Base-by-base conservation (phyloP, 2,329 filamentous ascomycete species). In the Botryosphaeria dothidea region DNA sequence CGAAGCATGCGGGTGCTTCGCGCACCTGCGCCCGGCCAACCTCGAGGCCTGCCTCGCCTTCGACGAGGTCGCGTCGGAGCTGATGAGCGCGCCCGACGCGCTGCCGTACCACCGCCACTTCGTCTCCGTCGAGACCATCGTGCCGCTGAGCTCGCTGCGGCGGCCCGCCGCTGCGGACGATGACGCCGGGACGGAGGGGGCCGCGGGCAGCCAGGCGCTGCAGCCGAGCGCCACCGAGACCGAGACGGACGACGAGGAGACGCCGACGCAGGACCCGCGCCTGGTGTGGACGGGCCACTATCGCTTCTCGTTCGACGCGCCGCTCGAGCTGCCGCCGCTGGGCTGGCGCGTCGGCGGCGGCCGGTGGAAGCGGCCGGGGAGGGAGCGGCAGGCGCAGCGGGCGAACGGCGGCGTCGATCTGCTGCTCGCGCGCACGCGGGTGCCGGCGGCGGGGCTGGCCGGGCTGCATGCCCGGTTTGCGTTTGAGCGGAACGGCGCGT, bases 271-370 rank as follows among this genome's bases (percentile, higher is more conserved):
- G 36, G 54, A 58, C 54, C 54, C 54, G 17, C 36, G 54, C 15
- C 54, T 58, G 13, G 54, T 58, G 7, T 58, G 54, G 54, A 58
- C 54, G 15, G 54, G 54, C 7, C 54, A 58, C 36, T 58, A 58
- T n/a, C 54, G 38, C 23, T 58, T 58, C 25, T 58, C 54, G 17
- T 29, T 58, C 17, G 54, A 43, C 21, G 54, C 36, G 36, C 15
- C 36, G 38, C 36, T 58, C 3, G 54, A 58, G 54, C 25, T 58
- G 23, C 54, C 54, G 23, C 54, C 54, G 38, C 38, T 58, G 17
- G 54, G 54, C 17, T 58, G 54, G 54, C 36, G 54, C 23, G 23
- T 43, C 23, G 54, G 54, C 4, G 38, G 36, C 1, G 54, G 54
- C 3, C 21, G 54, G 23, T 58, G 54, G 54, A 27, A 29, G 36